Percentiles rank a stretch among this genome's conserved stretches.
These are phyloP conservation scores for Solanum verrucosum DNA, from an alignment of 257 asterid species.

Conservation along the genomic window DNA sequence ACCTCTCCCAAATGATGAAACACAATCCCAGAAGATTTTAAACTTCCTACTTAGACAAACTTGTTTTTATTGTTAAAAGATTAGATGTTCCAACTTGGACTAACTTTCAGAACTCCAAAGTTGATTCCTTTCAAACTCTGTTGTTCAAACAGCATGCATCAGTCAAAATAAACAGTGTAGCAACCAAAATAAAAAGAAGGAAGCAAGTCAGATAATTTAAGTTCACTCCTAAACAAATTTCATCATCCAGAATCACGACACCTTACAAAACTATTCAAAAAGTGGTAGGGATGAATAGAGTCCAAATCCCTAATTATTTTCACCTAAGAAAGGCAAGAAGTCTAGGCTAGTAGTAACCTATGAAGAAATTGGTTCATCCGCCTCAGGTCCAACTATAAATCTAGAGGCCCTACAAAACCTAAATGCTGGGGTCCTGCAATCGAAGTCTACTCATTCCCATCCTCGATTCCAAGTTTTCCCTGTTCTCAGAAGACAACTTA, in stretches of 20 bases:
- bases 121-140: background rate
- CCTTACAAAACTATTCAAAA: background rate
- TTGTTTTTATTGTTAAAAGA: background rate
- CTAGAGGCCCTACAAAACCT: background rate
- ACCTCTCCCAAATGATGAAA: background rate
- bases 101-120: background rate
- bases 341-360: background rate
- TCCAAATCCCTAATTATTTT: background rate
- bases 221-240: background rate
- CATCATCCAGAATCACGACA: background rate
- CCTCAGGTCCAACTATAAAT: background rate
- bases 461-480: background rate
- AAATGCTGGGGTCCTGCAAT: background rate
- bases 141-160: background rate
- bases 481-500: background rate
- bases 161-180: background rate
- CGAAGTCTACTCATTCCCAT: background rate
- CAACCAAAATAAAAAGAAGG: background rate
- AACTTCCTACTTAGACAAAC: background rate
- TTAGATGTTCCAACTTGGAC: background rate
- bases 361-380: background rate
- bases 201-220: background rate
- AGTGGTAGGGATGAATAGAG: background rate
- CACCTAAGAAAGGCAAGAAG: background rate
- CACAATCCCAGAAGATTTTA: background rate